Evolutionary conservation across 2,329 filamentous ascomycete species (phyloP), one percentile per base, ranked within the genome.

Genomic region (Aspergillus pseudonomiae): DNA sequence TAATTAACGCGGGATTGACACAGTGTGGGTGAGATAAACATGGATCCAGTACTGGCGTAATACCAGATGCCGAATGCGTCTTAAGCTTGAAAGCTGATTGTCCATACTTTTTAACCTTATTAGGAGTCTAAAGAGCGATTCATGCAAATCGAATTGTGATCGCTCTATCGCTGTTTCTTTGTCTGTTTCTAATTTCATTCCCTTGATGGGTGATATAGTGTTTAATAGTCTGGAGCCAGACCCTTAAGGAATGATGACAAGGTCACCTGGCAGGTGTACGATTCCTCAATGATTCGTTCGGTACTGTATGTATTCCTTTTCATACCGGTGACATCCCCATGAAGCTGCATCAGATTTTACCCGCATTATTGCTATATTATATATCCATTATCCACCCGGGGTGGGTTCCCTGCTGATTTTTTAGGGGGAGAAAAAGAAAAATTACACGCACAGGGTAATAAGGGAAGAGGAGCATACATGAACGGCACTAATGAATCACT

Each of bases 1-100:
- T 55, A 39, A 55, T 55, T 53, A 55, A 39, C 52, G 34, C 21
- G n/a, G 52, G 32, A 39, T 55, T 39, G 16, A 6, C 26, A 16
- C 48, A 32, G 48, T 9, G 48, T 52, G 48, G 28, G 48, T 34
- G 46, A 19, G 24, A 50, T 50, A n/a, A 30, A 50, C 52, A 55
- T 39, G n/a, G n/a, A 24, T 55, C 52, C 52, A 57, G 46, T 57
- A 57, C 57, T 26, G 32, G 32, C n/a, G 45, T 50, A 59, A 21
- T 59, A 59, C 57, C 39, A 39, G 45, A 39, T 43, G 57, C 57
- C 43, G 57, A 50, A 48, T 39, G 32, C 32, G 46, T 59, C 45
- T 59, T 39, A 55, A 28, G 30, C 34, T 36, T 55, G 32, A 53
- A 54, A 21, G 52, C 52, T 36, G 52, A 54, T 54, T 54, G 52